phyloP scores from a whole-genome alignment of 176 grass and related monocot genomes.

The Carex pumila region DNA sequence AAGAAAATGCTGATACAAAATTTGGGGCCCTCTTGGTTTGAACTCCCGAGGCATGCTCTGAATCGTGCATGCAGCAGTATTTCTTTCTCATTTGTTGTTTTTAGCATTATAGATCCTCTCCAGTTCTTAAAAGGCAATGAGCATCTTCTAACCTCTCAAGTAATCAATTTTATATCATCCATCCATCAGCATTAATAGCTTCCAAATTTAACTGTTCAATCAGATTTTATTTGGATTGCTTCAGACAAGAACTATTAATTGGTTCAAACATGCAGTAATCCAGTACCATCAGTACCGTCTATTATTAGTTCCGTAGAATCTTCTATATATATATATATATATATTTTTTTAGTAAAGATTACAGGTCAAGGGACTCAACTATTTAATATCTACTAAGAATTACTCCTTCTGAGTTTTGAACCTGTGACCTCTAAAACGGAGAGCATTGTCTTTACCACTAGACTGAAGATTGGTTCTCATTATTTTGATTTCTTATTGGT shows the following conservation, averaged over 20 bases:
- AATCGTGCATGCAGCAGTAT: conserved; percentile 29
- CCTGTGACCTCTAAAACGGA: too few relatives aligned
- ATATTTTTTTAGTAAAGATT: too few relatives aligned
- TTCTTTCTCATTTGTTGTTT: not conserved
- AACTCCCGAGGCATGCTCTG: conserved; percentile 53
- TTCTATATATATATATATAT: too few relatives aligned
- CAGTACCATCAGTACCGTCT: too few relatives aligned
- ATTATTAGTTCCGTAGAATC: too few relatives aligned
- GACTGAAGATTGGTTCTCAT: too few relatives aligned
- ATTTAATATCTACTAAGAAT: too few relatives aligned
- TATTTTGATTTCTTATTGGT: too few relatives aligned
- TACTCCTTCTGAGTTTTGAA: too few relatives aligned
- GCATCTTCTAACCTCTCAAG: not conserved
- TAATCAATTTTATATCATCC: not conserved
- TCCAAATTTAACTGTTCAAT: not conserved
- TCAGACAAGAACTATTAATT: not conserved
- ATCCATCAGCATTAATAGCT: not conserved
- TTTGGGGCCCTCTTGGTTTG: conserved; percentile 28
- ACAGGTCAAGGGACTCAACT: too few relatives aligned
- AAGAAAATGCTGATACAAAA: not conserved
- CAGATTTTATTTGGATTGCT: not conserved
- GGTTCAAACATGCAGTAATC: too few relatives aligned
- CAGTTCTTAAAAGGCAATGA: not conserved
- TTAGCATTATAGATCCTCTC: not conserved
- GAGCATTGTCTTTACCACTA: too few relatives aligned